phyloP scores from a whole-genome alignment of 768 basidiomycete genomes.

The Agaricus subrufescens region DNA sequence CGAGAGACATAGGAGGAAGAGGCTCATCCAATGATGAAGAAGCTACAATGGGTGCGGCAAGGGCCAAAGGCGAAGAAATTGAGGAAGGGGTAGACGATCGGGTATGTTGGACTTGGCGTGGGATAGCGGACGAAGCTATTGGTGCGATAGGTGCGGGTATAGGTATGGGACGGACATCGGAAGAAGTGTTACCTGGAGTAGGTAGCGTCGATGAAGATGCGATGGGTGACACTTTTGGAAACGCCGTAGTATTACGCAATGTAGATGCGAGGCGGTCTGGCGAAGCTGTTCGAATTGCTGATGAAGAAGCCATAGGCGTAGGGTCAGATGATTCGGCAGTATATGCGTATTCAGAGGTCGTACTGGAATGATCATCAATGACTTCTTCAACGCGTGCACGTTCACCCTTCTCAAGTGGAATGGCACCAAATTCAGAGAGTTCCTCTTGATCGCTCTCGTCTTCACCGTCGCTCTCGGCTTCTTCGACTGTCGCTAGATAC shows the following conservation, averaged over 20 bases:
- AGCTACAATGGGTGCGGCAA: conserved; percentile 81
- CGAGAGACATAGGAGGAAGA: conserved; percentile 63
- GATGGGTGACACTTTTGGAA: conserved; percentile 16
- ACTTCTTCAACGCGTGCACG: conserved; percentile 19
- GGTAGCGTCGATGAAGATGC: conserved; percentile 21
- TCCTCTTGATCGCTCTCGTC: conserved; percentile 36
- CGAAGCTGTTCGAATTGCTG: conserved; percentile 25
- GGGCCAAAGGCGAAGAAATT: conserved; percentile 80
- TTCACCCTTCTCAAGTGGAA: background rate
- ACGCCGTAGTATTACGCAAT: background rate
- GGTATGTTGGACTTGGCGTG: conserved; percentile 49
- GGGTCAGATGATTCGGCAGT: conserved; percentile 52
- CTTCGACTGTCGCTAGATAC: conserved; percentile 52
- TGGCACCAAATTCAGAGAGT: conserved; percentile 16
- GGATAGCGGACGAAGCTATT: conserved; percentile 16
- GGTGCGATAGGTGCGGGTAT: conserved; percentile 17
- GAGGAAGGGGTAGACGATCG: conserved; percentile 88
- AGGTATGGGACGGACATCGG: conserved; percentile 18
- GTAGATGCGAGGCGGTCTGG: conserved; percentile 30
- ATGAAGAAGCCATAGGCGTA: conserved; percentile 57
- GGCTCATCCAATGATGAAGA: conserved; percentile 54
- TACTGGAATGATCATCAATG: conserved; percentile 53
- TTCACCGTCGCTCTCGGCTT: conserved; percentile 44
- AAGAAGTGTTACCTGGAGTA: conserved; percentile 12
- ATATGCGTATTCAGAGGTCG: conserved; percentile 62